These are phyloP conservation scores for Malania oleifera DNA, from an alignment of 164 flowering plant species.

Conservation along the genomic window DNA sequence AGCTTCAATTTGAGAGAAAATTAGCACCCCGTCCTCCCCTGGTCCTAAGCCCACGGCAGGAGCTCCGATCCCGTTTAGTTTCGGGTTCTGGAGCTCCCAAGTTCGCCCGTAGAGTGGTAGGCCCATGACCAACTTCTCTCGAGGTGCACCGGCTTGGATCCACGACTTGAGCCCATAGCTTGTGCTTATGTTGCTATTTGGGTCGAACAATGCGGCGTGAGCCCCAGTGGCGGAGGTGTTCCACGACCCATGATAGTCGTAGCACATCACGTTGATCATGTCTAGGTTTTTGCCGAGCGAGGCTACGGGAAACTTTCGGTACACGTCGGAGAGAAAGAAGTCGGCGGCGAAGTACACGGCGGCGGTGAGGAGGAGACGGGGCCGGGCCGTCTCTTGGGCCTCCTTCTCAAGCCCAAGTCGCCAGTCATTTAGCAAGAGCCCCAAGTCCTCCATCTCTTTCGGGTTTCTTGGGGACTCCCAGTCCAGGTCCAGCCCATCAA, in stretches of 20 bases:
- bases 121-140: constrained; percentile 46
- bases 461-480: constrained; percentile 28
- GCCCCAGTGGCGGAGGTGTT: constrained; percentile 36
- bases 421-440: constrained; percentile 31
- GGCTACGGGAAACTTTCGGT: constrained; percentile 26
- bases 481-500: constrained; percentile 52
- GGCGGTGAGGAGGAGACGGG: constrained; percentile 43
- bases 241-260: constrained; percentile 54
- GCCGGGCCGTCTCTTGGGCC: constrained; percentile 18
- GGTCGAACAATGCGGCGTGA: constrained; percentile 48
- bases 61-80: constrained; percentile 32
- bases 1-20: no score
- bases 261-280: constrained; percentile 49
- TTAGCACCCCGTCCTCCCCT: no score
- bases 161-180: constrained; percentile 43
- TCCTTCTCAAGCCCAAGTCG: constrained; percentile 30
- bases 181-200: constrained; percentile 33
- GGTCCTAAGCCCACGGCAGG: constrained; percentile 34
- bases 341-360: constrained; percentile 47
- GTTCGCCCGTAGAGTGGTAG: constrained; percentile 48
- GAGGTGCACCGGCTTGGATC: constrained; percentile 35
- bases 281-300: constrained; percentile 38
- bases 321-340: not conserved
- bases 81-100: constrained; percentile 43
- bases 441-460: constrained; percentile 34